Base-by-base conservation (phyloP, 192 early-diverging fungal genomes). In the Oehlia diaphana region DNA sequence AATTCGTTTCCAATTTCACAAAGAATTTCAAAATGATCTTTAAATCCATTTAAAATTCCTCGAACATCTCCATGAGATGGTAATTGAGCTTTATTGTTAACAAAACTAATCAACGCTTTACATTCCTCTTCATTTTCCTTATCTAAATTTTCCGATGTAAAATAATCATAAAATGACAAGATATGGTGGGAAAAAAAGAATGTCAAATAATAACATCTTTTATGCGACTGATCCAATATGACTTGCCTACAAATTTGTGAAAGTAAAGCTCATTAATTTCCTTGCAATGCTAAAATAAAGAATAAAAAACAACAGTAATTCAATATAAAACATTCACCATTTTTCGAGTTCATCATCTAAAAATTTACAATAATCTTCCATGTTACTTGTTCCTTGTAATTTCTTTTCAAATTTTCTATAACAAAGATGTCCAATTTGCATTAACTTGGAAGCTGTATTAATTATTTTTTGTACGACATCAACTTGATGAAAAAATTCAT, bases 161-260 rank as follows among this genome's bases (percentile, higher is more conserved):
- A 81, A 76, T 76, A 74, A 33, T 81, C 80, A 58, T 61, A 68
- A 21, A 76, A 66, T 39, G 47, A 39, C n/a, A 74, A 68, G 31
- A 81, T 74, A 76, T 81, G 80, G 7, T 44, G 16, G 7, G 49
- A 73, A 14, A 39, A 14, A 37, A 66, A 81, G 16, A 76, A 81
- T 58, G 72, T 81, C 19, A 81, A 35, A 28, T 74, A 81, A 66
- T 81, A 81, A 50, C 69, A 23, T 39, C 53, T 2, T 78, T 78
- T 66, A 31, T 61, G 77, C 31, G 28, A 4, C 35, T 35, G 8
- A 31, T 69, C 50, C 4, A 78, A 26, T 9, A 69, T 78, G 4
- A 49, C 37, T 53, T 78, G 28, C 77, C 77, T 78, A 47, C 19
- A 74, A 21, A 64, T 42, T 6, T 42, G 39, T 42, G 7, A 42